phyloP scores from a whole-genome alignment of 345 rosid genomes.

The Brassica juncea region DNA sequence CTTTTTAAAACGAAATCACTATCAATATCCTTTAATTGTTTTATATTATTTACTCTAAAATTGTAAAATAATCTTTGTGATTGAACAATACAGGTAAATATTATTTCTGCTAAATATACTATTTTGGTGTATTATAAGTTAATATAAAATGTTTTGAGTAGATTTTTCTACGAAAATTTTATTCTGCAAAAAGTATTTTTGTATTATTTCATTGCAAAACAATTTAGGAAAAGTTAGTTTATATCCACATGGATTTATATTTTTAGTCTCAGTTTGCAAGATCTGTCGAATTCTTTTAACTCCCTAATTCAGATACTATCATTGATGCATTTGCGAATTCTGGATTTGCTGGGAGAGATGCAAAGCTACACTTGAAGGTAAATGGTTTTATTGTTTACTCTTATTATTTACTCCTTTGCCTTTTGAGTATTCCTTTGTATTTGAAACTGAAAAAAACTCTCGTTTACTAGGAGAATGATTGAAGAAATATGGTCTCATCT shows the following conservation, averaged over 20 bases:
- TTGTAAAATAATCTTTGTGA: neutral
- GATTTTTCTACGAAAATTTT: neutral
- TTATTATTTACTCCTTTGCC: neutral
- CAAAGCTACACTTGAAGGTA: slow-evolving; percentile 69
- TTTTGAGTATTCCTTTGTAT: neutral
- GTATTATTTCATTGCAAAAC: neutral
- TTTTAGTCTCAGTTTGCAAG: neutral
- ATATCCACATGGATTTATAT: neutral
- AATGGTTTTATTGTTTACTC: neutral
- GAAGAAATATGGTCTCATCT: neutral
- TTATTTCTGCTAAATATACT: neutral
- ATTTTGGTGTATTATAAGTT: neutral
- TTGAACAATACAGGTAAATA: neutral
- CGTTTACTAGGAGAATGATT: neutral
- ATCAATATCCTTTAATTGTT: neutral
- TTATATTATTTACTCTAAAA: neutral
- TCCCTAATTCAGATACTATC: slow-evolving; percentile 59
- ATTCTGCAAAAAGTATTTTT: neutral
- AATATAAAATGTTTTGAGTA: neutral
- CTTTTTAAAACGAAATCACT: neutral
- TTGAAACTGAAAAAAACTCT: neutral
- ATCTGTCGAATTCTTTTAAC: neutral
- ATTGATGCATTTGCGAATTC: slow-evolving; percentile 70
- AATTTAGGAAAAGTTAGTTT: too few species aligned
- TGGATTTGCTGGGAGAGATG: slow-evolving; percentile 83